Evolutionary conservation across 2,329 filamentous ascomycete genomes (phyloP).

Genomic region (Epichloe aotearoae): DNA sequence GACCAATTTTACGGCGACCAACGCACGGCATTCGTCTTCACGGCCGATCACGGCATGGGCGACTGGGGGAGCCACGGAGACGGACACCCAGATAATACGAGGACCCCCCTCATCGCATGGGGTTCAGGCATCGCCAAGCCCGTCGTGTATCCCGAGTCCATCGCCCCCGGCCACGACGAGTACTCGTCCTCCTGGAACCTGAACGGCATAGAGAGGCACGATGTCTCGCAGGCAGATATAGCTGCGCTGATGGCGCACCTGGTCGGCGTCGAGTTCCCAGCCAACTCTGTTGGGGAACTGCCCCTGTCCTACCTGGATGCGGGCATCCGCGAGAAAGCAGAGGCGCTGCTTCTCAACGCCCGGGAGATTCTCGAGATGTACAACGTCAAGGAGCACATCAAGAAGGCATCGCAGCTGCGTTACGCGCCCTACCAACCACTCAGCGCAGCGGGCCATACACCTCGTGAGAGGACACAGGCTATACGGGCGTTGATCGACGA

Average conservation of each 20-base stretch:
- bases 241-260: slow-evolving; percentile 93
- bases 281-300: slow-evolving; percentile 90
- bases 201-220: too few relatives aligned
- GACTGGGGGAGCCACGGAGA: slow-evolving; percentile 98
- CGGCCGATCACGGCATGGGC: slow-evolving; percentile 97
- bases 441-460: slow-evolving; percentile 44
- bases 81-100: slow-evolving; percentile 91
- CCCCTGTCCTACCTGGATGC: slow-evolving; percentile 72
- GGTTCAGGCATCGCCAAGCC: slow-evolving; percentile 81
- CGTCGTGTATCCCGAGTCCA: slow-evolving; percentile 34
- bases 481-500: too few relatives aligned
- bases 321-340: slow-evolving; percentile 61
- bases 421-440: slow-evolving; percentile 67
- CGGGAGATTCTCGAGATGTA: slow-evolving; percentile 91
- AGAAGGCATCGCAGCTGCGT: slow-evolving; percentile 59
- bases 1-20: slow-evolving; percentile 74
- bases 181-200: slow-evolving; percentile 46
- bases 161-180: slow-evolving; percentile 76
- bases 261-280: slow-evolving; percentile 75
- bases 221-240: slow-evolving; percentile 62
- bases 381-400: slow-evolving; percentile 77
- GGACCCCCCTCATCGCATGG: slow-evolving; percentile 92
- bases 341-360: slow-evolving; percentile 73
- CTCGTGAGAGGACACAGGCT: too few relatives aligned
- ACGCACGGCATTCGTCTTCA: slow-evolving; percentile 91